A percentile compares a stretch with the other conserved stretches of the same genome.
phyloP scores from a whole-genome alignment of 768 basidiomycete genomes.

The Piloderma croceum region DNA sequence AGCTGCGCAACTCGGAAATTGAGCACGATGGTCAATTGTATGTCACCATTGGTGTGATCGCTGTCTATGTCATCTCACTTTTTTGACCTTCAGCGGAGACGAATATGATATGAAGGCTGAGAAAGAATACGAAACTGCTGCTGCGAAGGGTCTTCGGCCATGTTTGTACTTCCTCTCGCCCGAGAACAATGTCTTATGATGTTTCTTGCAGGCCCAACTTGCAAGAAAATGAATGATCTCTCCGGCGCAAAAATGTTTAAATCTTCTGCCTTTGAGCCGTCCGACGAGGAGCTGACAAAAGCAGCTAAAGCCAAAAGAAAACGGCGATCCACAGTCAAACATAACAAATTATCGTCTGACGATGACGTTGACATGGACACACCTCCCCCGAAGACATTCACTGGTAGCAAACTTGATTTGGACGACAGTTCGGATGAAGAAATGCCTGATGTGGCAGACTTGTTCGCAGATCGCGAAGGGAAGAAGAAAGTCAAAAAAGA shows the following conservation, averaged over 20 bases:
- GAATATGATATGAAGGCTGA: conserved; percentile 52
- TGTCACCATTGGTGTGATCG: too few species aligned
- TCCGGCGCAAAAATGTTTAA: conserved; percentile 49
- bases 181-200: not conserved
- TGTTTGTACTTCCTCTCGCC: conserved; percentile 33
- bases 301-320: conserved; percentile 32
- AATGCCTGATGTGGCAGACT: conserved; percentile 41
- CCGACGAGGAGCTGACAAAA: conserved; percentile 47
- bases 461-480: conserved; percentile 26
- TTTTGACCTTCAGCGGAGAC: conserved; percentile 47
- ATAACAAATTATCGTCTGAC: too few species aligned
- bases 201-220: conserved; percentile 49
- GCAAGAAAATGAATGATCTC: conserved; percentile 60
- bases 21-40: conserved; percentile 60
- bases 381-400: not conserved
- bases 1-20: conserved; percentile 46
- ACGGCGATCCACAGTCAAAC: conserved; percentile 9
- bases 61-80: too few species aligned
- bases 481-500: conserved; percentile 30
- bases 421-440: conserved; percentile 27
- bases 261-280: conserved; percentile 63
- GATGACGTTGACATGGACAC: conserved; percentile 4
- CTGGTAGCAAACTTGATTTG: not conserved
- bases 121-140: conserved; percentile 51
- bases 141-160: conserved; percentile 52